Base-by-base conservation (phyloP, 2,329 filamentous ascomycete species). In the Trichoderma aggressivum region DNA sequence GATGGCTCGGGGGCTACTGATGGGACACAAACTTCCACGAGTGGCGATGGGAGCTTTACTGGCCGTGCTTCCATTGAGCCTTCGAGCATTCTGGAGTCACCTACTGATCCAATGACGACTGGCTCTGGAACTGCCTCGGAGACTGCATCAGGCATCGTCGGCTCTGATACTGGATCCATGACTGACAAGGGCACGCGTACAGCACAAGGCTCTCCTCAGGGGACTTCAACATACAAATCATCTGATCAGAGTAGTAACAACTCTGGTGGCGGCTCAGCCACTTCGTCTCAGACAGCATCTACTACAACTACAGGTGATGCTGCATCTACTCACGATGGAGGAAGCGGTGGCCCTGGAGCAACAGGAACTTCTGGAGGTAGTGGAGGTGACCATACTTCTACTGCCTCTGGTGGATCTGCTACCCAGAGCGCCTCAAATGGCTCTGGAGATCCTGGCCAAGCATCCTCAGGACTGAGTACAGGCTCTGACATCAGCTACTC, bases 91-190 rank as follows among this genome's bases (percentile, higher is more conserved):
- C 2, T 36, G 1, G 43, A 24, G 7, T 30, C 32, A 2, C 16
- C 60, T 7, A 70, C 65, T 39, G 43, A 53, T 32, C 30, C 50
- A 34, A 47, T 53, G 30, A 64, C 53, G 3, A 50, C 12, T 55
- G 30, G 8, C 47, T 21, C 39, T 26, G 60, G 5, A 2, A 18
- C 34, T 43, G 36, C 21, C 5, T 58, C 66, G 3, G 43, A 8
- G 14, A 56, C 64, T 28, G 32, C 18, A n/a, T 58, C 64, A 7
- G 63, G 34, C 3, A 68, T 70, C 4, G 24, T 53, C 6, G 59
- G 58, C 3, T 69, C 70, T 32, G 70, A 72, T 61, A 65, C 65
- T 7, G 70, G 66, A 6, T 69, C 71, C 12, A 63, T 72, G 65
- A 72, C 71, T 5, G 66, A 36, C 6, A 65, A 69, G 3, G 63